phyloP scores from a whole-genome alignment of 2,329 filamentous ascomycete genomes.

The Fulvia fulva region DNA sequence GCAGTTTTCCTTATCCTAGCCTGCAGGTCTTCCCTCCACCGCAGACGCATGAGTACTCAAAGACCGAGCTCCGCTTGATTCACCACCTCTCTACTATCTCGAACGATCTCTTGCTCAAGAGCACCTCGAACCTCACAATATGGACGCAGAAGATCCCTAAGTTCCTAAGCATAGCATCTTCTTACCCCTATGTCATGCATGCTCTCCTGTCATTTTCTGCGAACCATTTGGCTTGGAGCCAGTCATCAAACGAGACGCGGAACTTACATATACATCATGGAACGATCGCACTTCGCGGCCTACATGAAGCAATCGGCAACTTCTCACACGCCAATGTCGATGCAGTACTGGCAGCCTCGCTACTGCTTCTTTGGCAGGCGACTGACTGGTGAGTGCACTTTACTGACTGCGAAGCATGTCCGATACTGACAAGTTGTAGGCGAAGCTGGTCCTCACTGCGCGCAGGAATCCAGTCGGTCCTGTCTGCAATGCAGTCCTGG shows the following conservation, averaged over 20 bases:
- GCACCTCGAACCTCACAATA: constrained; percentile 73
- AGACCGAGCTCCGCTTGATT: constrained; percentile 79
- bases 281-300: constrained; percentile 76
- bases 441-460: constrained; percentile 89
- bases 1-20: constrained; percentile 79
- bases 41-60: constrained; percentile 66
- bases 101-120: constrained; percentile 71
- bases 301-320: constrained; percentile 79
- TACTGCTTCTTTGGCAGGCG: constrained; percentile 92
- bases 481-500: constrained; percentile 84
- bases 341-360: constrained; percentile 83
- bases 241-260: constrained; percentile 76
- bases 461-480: constrained; percentile 84
- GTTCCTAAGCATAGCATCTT: constrained; percentile 80
- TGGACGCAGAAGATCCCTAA: constrained; percentile 92
- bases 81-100: constrained; percentile 86
- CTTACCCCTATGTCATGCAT: constrained; percentile 88
- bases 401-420: neutral
- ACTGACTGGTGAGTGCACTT: constrained; percentile 77
- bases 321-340: constrained; percentile 88
- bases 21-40: constrained; percentile 72
- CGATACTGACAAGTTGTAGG: constrained; percentile 48
- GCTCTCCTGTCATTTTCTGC: constrained; percentile 90
- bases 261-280: constrained; percentile 88
- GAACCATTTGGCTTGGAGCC: constrained; percentile 86